Conservation (phyloP, 352 stramenopile genomes). For the Aphanomyces stellatus region DNA sequence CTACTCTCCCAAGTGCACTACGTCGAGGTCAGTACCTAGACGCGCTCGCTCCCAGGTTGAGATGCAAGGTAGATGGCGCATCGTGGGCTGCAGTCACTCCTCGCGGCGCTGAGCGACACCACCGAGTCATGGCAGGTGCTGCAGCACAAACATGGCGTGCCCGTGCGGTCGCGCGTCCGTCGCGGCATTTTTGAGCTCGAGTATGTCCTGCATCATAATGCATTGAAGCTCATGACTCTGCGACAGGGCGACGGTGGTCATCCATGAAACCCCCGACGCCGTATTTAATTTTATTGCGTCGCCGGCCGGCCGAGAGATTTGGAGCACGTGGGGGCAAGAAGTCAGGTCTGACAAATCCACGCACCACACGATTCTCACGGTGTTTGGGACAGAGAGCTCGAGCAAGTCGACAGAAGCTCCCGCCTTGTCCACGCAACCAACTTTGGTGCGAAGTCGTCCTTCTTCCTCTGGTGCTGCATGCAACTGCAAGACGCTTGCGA, state of each 20-base stretch:
- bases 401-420: background rate
- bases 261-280: background rate
- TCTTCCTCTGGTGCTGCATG: background rate
- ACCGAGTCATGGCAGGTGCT: background rate
- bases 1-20: too few species aligned
- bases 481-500: background rate
- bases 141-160: background rate
- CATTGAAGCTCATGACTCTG: background rate
- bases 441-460: background rate
- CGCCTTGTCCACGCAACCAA: background rate
- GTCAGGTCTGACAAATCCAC: too few species aligned
- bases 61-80: background rate
- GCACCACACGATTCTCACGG: too few species aligned
- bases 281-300: background rate
- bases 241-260: background rate
- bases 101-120: background rate
- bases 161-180: background rate
- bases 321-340: background rate
- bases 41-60: too few species aligned
- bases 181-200: background rate
- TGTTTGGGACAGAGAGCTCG: slow-evolving; percentile 7
- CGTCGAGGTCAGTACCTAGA: too few species aligned
- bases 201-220: background rate
- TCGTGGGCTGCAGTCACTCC: background rate
- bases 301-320: background rate